Conservation (phyloP, 169 alveolate genomes). For the Eimeria acervulina region DNA sequence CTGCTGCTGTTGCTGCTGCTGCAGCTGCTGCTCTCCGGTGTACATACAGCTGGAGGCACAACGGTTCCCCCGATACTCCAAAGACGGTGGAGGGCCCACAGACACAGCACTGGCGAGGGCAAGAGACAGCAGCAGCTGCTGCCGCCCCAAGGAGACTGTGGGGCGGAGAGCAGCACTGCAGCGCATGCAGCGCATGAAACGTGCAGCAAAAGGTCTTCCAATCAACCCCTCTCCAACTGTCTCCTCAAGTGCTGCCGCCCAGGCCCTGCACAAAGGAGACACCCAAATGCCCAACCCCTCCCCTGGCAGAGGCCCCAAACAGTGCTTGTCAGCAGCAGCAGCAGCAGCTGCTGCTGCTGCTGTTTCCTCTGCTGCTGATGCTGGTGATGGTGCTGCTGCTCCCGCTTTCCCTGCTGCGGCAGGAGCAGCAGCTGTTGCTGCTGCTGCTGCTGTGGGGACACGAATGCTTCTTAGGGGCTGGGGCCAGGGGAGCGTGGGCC, state of each 20-base stretch:
- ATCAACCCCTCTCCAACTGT: neutral
- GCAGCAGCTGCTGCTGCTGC: neutral
- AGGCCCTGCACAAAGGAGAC: neutral
- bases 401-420: neutral
- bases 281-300: conserved; percentile 12
- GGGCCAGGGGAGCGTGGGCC: neutral
- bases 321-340: neutral
- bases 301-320: conserved; percentile 36
- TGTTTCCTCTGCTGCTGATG: neutral
- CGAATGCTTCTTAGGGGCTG: neutral
- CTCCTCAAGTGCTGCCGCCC: conserved; percentile 28
- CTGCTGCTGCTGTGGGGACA: neutral
- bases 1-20: conserved; percentile 20
- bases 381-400: conserved; percentile 33
- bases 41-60: neutral
- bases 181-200: conserved; percentile 26
- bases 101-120: neutral
- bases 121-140: conserved; percentile 48
- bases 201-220: neutral
- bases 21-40: neutral
- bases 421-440: neutral
- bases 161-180: neutral
- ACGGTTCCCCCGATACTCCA: neutral
- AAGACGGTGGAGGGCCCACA: neutral
- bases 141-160: neutral